Evolutionary conservation across 495 filamentous ascomycete genomes (phyloP), one percentile per base, ranked within the genome.

Genomic region (Lophium mytilinum): DNA sequence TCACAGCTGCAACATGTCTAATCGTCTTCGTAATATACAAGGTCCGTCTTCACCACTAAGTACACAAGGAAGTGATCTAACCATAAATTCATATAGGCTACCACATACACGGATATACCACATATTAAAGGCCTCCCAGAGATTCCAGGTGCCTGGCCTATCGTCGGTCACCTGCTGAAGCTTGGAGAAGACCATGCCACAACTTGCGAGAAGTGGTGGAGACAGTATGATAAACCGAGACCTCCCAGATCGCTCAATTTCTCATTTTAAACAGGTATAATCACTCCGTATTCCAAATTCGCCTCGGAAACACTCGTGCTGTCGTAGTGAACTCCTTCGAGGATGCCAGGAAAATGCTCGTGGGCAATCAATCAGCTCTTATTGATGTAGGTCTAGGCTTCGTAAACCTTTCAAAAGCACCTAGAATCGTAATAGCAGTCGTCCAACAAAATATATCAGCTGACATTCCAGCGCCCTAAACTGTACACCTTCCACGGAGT

Each of bases 401-500:
- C 24, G 3, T 30, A 3, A 30, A 30, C 24, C 2, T 30, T 6
- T 30, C 6, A 30, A 30, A 30, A 30, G 24, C 6, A 6, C 6
- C 24, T 30, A 30, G 24, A 30, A 30, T 30, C 24, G 2, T 30
- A 30, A 2, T 3, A 30, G 24, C 24, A 30, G 3, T 30, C 6
- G 24, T 30, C 3, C 24, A 30, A 30, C 6, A 6, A 30, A 30
- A 2, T 30, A 30, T 2, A 2, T 6, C 24, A 30, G 24, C 24
- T 30, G 24, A 30, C 24, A 3, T 30, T 6, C 24, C 24, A 30
- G 24, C 79, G 84, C 5, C 84, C 84, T 0, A 85, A 73, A 0
- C 79, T 86, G 52, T 82, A 88, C 63, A 86, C 84, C 0, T 86
- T 86, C 72, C 84, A 88, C 63, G 80, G 76, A 42, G 82, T 87